Percentiles rank a stretch among this genome's conserved stretches.
Evolutionary conservation across 1,284 basidiomycete species (phyloP).

Genomic region (Neotropicomus parvogracilis): DNA sequence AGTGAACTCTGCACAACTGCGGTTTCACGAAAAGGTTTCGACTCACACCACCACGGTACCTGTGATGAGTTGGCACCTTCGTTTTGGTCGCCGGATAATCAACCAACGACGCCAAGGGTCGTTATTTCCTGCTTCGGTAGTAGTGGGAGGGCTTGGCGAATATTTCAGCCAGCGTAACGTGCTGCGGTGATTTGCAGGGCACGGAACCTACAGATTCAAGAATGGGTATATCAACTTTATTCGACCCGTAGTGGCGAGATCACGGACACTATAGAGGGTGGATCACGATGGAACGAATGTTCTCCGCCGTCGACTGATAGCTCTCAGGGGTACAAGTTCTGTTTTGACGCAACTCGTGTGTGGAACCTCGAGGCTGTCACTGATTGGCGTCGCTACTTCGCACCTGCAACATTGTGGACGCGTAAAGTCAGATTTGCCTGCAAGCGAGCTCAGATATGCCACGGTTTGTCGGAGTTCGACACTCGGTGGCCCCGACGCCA

Average conservation of each 20-base stretch:
- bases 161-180: background rate
- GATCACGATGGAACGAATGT: background rate
- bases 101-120: background rate
- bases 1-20: background rate
- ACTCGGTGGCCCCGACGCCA: background rate
- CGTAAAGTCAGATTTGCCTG: conserved; percentile 5
- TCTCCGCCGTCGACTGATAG: background rate
- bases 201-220: background rate
- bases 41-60: background rate
- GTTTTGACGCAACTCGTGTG: background rate
- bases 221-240: background rate
- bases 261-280: background rate
- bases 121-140: background rate
- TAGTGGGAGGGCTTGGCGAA: background rate
- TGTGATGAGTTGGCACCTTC: conserved; percentile 6
- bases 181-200: conserved; percentile 8
- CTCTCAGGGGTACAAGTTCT: conserved; percentile 10
- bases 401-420: conserved; percentile 4
- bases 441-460: conserved; percentile 13
- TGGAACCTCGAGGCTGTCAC: background rate
- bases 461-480: conserved; percentile 17
- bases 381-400: conserved; percentile 7
- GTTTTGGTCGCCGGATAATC: conserved; percentile 5
- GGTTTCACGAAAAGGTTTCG: conserved; percentile 12
- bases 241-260: background rate